Base-by-base conservation (phyloP, 2,329 filamentous ascomycete genomes). In the Pseudopyrenochaeta lycopersici region DNA sequence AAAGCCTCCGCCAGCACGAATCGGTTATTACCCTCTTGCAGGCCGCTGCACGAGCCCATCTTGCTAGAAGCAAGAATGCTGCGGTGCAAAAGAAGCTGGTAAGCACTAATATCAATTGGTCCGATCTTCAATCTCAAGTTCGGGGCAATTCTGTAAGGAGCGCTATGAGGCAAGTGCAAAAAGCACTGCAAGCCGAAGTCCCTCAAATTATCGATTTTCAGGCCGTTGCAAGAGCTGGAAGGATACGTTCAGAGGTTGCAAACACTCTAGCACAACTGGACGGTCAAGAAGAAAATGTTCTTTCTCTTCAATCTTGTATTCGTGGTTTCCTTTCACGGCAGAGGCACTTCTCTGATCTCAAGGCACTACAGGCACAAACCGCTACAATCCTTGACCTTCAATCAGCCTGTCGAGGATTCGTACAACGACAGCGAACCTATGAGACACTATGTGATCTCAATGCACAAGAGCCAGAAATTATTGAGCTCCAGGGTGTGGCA, bases 401-500 rank as follows among this genome's bases (percentile, higher is more conserved):
- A 72, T 84, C 87, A 17, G 80, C 83, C 39, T 83, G 85, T 21
- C 84, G 90, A 59, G 91, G 88, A n/a, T 85, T 81, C 63, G 72
- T 88, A 14, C 83, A 83, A 63, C 85, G 91, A 51, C 80, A 87
- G 55, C 75, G 84, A 40, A 84, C 89, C 31, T 77, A 79, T 42
- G 80, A 82, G 2, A 81, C 94, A 39, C 82, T 96, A 12, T 85
- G 88, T 14, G 84, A 90, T 36, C 84, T 98, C 21, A 80, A 87
- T 46, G 85, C 87, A 1, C 85, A 91, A 63, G 86, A 89, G 32
- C 80, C 86, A 0, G 84, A 88, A 56, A 85, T 93, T 33, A 78
- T 86, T 20, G 79, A 87, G 29, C 81, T 97, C 2, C 95, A 99
- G 75, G 87, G 87, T 23, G 78, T 93, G 7, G 83, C 87, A 29